Evolutionary conservation across 2,329 filamentous ascomycete species (phyloP).

Genomic region (Curvularia eragrostidis): DNA sequence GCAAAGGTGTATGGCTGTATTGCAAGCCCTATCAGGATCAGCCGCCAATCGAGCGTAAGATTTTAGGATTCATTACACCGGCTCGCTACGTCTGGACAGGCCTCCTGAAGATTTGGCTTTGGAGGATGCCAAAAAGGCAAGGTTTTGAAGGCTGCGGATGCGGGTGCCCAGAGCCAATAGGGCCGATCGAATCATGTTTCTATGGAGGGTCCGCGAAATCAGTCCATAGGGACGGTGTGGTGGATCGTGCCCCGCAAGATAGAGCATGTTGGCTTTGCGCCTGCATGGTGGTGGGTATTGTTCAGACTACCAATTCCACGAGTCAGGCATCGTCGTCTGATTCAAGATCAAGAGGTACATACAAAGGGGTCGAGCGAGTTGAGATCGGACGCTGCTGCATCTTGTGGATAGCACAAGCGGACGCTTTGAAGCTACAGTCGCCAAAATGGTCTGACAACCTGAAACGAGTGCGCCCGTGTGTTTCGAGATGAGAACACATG

Average conservation of each 20-base stretch:
- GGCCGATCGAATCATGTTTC: slow-evolving; percentile 18
- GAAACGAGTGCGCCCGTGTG: slow-evolving; percentile 1
- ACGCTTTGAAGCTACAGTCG: background rate
- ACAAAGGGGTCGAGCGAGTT: background rate
- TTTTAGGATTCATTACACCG: slow-evolving; percentile 13
- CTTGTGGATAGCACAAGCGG: background rate
- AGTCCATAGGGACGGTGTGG: slow-evolving; percentile 3
- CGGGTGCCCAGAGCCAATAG: slow-evolving; percentile 1
- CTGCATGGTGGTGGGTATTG: slow-evolving; percentile 4
- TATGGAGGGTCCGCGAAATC: slow-evolving; percentile 17
- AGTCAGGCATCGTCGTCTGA: slow-evolving; percentile 10
- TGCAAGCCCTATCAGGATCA: slow-evolving; percentile 6
- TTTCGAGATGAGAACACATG: background rate
- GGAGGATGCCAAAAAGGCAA: slow-evolving; percentile 2
- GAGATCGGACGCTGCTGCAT: background rate
- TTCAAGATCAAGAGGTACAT: slow-evolving; percentile 5
- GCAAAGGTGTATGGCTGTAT: slow-evolving; percentile 13
- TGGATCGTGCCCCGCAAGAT: slow-evolving; percentile 5
- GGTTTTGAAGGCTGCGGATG: background rate
- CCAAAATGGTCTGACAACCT: background rate
- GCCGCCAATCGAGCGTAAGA: slow-evolving; percentile 14
- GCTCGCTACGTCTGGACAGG: slow-evolving; percentile 12
- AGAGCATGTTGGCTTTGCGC: background rate
- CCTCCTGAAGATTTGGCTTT: slow-evolving; percentile 9
- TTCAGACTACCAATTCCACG: background rate